Evolutionary conservation across 257 asterid species (phyloP), one percentile per base, ranked within the genome.

Genomic region (Gentiana macrophylla): DNA sequence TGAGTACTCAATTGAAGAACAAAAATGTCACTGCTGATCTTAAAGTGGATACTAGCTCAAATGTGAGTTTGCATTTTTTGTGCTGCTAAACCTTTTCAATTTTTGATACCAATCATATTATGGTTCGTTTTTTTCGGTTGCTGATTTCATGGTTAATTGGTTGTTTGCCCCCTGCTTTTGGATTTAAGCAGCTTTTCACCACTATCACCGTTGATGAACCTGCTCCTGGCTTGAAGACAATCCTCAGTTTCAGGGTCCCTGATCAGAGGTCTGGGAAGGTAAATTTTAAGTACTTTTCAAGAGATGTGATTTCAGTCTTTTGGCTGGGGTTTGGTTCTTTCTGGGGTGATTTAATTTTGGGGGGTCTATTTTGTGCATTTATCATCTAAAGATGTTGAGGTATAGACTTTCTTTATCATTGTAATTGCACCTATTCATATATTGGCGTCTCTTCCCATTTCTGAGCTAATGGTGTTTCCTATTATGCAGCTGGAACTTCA

Each of bases 201-300:
- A 74, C 83, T 8, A 35, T 77, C 4, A 74, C 80, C 2, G 44
- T 70, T n/a, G 78, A 77, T 55, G 80, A 77, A 62, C 69, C 77
- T 49, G 71, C 73, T 44, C 83, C 83, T 62, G 83, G 83, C 11
- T 47, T 74, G 60, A 77, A 77, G 66, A 56, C 80, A 5, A 77
- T 77, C 36, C 50, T 77, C 55, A 77, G 73, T 73, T 73, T 77
- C 45, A 77, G 61, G 68, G 80, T 74, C 60, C 83, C 83, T 53
- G 83, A 74, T 49, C 80, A 74, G 50, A 67, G 71, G 53, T 77
- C 83, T 48, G 83, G 79, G 44, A 77, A 74, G 74, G 83, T 74
- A 45, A 59, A 53, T 15, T 43, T n/a, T 46, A 11, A 44, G 48
- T 52, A 35, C 46, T 45, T 41, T 35, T 6, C 11, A 24, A 24